Evolutionary conservation across 2,329 filamentous ascomycete genomes (phyloP), one percentile per base, ranked within the genome.

Genomic region (Pseudogymnoascus sp.): DNA sequence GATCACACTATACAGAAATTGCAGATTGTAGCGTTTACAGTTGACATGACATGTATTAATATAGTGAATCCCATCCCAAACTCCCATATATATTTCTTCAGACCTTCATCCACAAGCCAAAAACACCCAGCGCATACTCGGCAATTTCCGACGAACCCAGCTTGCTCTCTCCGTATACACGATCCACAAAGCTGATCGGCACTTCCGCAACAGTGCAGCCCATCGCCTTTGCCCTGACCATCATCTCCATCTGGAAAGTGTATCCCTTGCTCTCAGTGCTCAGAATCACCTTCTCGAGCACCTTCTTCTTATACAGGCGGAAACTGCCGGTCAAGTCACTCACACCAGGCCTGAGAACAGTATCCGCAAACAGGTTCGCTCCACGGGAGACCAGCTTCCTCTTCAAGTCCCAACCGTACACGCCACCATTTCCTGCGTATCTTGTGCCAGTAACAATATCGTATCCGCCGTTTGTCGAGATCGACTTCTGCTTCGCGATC

Each of bases 241-340:
- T 97, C 86, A 99, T 89, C 81, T 97, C 93, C 94, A 99, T 99
- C 84, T 99, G 94, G 81, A 99, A 99, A 39, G 89, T 93, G 75
- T 97, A 99, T 2, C 94, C 94, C 78, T 97, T 96, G 73, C 90
- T 94, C 81, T 97, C 88, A 7, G 91, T 97, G 75, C 83, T 90
- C 71, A 82, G 79, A 69, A 99, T 97, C 62, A 96, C 91, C 80
- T 90, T 92, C 74, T 96, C 84, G 71, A 99, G 76, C 64, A 96
- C 90, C 63, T 80, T 78, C 78, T 88, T 91, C 86, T 96, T 97
- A 76, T 99, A 99, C 74, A 99, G 75, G 65, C 94, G 80, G 78
- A 97, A 99, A 73, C 88, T 93, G 57, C 94, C 94, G 34, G 94
- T 99, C 73, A 99, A 77, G 75, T 99, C 94, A 73, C 90, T 96